Conservation (phyloP, 1,139 yeast genomes). For the Saccharomycopsis hybrid region DNA sequence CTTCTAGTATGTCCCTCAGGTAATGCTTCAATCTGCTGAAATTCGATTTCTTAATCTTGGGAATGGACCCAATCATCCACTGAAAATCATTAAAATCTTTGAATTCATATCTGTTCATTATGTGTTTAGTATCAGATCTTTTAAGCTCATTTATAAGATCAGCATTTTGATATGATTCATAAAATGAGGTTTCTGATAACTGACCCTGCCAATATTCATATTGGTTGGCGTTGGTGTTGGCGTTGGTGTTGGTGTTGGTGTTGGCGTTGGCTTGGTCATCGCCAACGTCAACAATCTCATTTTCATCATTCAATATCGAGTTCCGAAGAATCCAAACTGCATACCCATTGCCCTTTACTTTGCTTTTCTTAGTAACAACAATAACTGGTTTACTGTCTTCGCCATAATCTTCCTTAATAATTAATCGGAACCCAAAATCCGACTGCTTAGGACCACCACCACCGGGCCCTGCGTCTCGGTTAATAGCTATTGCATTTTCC, state of each 20-base stretch:
- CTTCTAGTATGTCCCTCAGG: slow-evolving; percentile 21
- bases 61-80: slow-evolving; percentile 22
- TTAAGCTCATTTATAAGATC: slow-evolving; percentile 1
- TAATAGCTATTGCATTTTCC: slow-evolving; percentile 32
- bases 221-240: background rate
- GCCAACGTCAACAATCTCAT: slow-evolving; percentile 20
- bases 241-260: background rate
- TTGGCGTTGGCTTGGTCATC: background rate
- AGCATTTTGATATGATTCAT: background rate
- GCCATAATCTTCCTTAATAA: slow-evolving; percentile 14
- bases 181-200: background rate
- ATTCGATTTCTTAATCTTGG: slow-evolving; percentile 20
- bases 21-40: slow-evolving; percentile 6
- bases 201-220: slow-evolving; percentile 12
- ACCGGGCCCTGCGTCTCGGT: slow-evolving; percentile 25
- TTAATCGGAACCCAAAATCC: slow-evolving; percentile 24
- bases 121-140: slow-evolving; percentile 22
- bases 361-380: slow-evolving; percentile 9
- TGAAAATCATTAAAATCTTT: slow-evolving; percentile 6
- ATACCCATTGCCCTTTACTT: slow-evolving; percentile 16
- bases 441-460: no score
- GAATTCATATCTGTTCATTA: slow-evolving; percentile 13
- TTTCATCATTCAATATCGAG: slow-evolving; percentile 21
- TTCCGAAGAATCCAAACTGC: slow-evolving; percentile 16
- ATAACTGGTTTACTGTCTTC: slow-evolving; percentile 14